Percentiles rank a stretch among this genome's conserved stretches.
Evolutionary conservation across 139 green algal species (phyloP).

Genomic region (Chlamydomonas schloesseri): DNA sequence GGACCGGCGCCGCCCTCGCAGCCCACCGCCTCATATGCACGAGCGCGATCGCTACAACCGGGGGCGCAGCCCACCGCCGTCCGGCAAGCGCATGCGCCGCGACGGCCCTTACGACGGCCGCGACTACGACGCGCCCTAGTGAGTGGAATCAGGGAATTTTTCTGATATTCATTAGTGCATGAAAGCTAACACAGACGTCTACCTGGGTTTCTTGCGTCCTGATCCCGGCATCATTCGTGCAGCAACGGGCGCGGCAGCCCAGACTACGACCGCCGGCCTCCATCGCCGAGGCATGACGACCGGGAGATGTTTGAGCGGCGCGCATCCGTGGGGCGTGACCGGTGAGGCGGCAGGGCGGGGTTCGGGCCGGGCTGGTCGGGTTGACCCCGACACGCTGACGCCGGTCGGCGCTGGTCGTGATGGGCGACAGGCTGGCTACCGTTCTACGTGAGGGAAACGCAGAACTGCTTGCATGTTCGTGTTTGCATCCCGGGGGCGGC

Average conservation of each 20-base stretch:
- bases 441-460: too few relatives aligned
- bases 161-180: too few relatives aligned
- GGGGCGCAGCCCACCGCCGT: slow-evolving; percentile 20
- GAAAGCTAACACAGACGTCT: too few relatives aligned
- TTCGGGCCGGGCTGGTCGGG: too few relatives aligned
- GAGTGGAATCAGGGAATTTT: too few relatives aligned
- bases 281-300: slow-evolving; percentile 22
- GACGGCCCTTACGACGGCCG: slow-evolving; percentile 34
- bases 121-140: slow-evolving; percentile 22
- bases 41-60: slow-evolving; percentile 22
- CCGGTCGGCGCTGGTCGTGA: too few relatives aligned
- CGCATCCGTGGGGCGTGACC: slow-evolving; percentile 5
- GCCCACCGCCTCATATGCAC: slow-evolving; percentile 31
- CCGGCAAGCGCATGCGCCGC: slow-evolving; percentile 18
- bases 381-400: too few relatives aligned
- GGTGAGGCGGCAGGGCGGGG: neutral
- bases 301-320: slow-evolving; percentile 30
- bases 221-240: neutral
- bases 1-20: slow-evolving; percentile 21
- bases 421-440: too few relatives aligned
- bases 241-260: slow-evolving; percentile 21
- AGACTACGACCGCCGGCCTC: slow-evolving; percentile 23
- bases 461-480: too few relatives aligned
- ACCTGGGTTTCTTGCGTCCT: neutral
- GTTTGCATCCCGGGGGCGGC: too few relatives aligned